Conservation (phyloP, 1,139 yeast species). For the Lodderomyces orthopsilosis region DNA sequence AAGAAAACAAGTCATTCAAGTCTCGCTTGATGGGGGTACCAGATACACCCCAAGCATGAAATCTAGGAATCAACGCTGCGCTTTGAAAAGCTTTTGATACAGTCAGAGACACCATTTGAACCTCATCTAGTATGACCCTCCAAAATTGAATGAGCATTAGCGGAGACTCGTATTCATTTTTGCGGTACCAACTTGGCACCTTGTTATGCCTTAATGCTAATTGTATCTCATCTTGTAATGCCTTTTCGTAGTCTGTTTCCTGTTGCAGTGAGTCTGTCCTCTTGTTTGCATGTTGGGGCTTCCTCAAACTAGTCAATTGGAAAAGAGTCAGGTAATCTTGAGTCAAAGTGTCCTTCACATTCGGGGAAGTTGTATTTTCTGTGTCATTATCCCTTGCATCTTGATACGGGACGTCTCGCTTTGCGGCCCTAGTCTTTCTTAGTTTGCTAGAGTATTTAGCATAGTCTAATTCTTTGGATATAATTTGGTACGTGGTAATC, state of each 20-base stretch:
- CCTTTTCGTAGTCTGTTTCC: slow-evolving; percentile 36
- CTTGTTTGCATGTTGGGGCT: slow-evolving; percentile 12
- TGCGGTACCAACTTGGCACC: slow-evolving; percentile 23
- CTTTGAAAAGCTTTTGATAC: slow-evolving; percentile 76
- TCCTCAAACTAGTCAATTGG: slow-evolving; percentile 6
- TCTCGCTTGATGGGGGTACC: slow-evolving; percentile 84
- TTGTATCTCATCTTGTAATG: slow-evolving; percentile 35
- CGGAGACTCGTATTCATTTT: slow-evolving; percentile 69
- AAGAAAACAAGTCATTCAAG: slow-evolving; percentile 65
- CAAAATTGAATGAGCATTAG: slow-evolving; percentile 82
- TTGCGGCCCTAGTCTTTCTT: slow-evolving; percentile 48
- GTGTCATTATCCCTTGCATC: slow-evolving; percentile 13
- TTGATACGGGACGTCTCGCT: slow-evolving; percentile 15
- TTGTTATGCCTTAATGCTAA: slow-evolving; percentile 33
- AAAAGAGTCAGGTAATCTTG: slow-evolving; percentile 7
- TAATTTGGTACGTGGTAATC: slow-evolving; percentile 69
- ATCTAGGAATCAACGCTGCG: slow-evolving; percentile 74
- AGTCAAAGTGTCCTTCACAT: slow-evolving; percentile 7
- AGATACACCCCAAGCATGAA: slow-evolving; percentile 95
- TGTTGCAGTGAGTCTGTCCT: slow-evolving; percentile 21
- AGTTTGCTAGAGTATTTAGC: slow-evolving; percentile 67
- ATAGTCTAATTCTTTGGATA: slow-evolving; percentile 75
- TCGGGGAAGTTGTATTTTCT: slow-evolving; percentile 9
- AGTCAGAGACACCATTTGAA: slow-evolving; percentile 82
- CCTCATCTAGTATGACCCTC: slow-evolving; percentile 90